These are phyloP conservation scores for Rhodotorula toruloides DNA, from an alignment of 768 basidiomycete genomes.

Conservation along the genomic window DNA sequence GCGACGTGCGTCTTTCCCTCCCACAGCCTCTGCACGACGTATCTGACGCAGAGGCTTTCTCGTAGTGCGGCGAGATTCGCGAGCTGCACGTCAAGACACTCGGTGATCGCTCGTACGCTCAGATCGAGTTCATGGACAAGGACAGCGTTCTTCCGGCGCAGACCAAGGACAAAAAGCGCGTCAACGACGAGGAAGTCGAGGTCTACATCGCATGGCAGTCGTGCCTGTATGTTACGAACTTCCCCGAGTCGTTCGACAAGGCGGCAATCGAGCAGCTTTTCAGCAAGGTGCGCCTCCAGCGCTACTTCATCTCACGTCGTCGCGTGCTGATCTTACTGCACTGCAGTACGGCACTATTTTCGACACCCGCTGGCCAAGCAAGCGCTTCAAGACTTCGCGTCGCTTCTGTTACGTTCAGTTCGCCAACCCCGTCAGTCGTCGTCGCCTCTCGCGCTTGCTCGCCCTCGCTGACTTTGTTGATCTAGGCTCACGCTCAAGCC, in stretches of 20 bases:
- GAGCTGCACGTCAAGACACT: conserved; percentile 73
- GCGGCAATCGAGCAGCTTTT: conserved; percentile 68
- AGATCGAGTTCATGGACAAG: conserved; percentile 79
- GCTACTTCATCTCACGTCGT: neutral
- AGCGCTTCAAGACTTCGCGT: conserved; percentile 84
- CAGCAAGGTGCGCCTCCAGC: conserved; percentile 56
- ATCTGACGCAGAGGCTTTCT: neutral
- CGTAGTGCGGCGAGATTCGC: conserved; percentile 77
- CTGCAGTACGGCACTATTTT: conserved; percentile 79
- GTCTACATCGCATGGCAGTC: conserved; percentile 91
- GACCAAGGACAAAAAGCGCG: conserved; percentile 88
- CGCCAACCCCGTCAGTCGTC: conserved; percentile 64
- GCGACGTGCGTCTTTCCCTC: conserved; percentile 60
- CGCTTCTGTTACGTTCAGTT: conserved; percentile 94
- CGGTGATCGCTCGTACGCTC: conserved; percentile 62
- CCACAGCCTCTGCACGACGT: neutral
- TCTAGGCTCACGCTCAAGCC: conserved; percentile 56
- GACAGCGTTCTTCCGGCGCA: conserved; percentile 78
- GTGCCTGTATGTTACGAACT: conserved; percentile 93
- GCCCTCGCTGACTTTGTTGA: neutral
- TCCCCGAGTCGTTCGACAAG: conserved; percentile 80
- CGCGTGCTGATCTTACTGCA: neutral
- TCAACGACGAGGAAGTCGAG: conserved; percentile 67
- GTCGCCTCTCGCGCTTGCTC: neutral
- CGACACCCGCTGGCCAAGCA: conserved; percentile 96